Conservation (phyloP, 306 rosid species). For the Erythrophleum fordii region DNA sequence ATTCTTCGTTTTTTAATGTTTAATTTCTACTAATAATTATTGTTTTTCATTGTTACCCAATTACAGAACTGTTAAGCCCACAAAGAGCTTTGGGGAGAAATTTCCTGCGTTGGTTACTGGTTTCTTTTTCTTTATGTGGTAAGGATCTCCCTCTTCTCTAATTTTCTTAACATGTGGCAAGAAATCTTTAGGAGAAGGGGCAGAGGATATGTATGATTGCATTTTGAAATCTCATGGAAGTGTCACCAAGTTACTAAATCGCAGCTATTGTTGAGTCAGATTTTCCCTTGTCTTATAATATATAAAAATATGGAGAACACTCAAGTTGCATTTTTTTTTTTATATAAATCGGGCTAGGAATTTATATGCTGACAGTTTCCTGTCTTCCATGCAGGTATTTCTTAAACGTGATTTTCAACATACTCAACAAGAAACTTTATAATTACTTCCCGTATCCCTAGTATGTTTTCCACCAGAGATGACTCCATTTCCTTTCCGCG, state of each 20-base stretch:
- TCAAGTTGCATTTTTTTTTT: not conserved
- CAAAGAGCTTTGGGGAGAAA: constrained; percentile 58
- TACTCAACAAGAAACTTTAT: constrained; percentile 81
- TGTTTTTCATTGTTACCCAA: not conserved
- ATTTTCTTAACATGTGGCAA: not conserved
- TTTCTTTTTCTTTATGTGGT: constrained; percentile 86
- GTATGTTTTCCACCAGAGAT: constrained; percentile 46
- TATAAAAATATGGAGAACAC: not conserved
- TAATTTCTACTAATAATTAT: not conserved
- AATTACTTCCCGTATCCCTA: constrained; percentile 87
- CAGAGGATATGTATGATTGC: not conserved
- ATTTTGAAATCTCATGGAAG: not conserved
- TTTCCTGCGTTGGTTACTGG: constrained; percentile 71
- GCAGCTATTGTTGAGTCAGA: not conserved
- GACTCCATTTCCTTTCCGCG: not conserved
- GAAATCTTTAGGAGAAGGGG: not conserved
- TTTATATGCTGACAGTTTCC: constrained; percentile 20
- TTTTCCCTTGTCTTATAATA: not conserved
- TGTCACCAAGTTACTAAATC: not conserved
- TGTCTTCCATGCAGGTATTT: constrained; percentile 61
- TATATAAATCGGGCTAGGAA: not conserved
- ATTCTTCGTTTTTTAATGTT: not conserved
- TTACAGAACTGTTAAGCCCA: constrained; percentile 48
- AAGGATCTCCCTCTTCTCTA: constrained; percentile 14
- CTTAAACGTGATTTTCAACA: constrained; percentile 82